Evolutionary conservation across 495 filamentous ascomycete species (phyloP), one percentile per base, ranked within the genome.

Genomic region (Trichodelitschia bisporula): DNA sequence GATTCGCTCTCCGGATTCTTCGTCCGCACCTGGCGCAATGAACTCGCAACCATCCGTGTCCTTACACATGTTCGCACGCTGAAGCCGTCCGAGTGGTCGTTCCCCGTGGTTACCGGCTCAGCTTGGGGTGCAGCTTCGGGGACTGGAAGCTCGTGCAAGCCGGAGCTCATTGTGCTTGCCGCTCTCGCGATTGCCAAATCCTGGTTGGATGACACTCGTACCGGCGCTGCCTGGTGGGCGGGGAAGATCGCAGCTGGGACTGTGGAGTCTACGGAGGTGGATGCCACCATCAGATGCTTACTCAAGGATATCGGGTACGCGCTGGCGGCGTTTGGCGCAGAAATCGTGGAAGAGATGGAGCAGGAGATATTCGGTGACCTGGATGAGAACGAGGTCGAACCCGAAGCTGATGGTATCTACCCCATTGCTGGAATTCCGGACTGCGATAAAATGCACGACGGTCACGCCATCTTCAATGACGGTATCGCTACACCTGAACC

Each of bases 301-400:
- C 31, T 46, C 9, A 10, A 18, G 18, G 40, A 43, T 20, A 35
- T 43, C 3, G 40, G 43, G 26, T 46, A 43, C 19, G 32, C 35
- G 8, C 33, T 46, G 5, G 19, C 34, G 3, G 4, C 21, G 2
- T 41, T 46, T 16, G 33, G 26, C 9, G 11, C 19, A 9, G 36
- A 38, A 20, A 43, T 38, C 30, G 34, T 46, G 6, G 3, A 30
- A 26, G 21, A 30, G 14, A 36, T 29, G 31, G 12, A 36, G 26
- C 4, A 21, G 16, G 36, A 35, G 18, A 32, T 43, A n/a, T n/a
- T n/a, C n/a, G n/a, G n/a, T n/a, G n/a, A n/a, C n/a, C n/a, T n/a
- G n/a, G n/a, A n/a, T n/a, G n/a, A n/a, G n/a, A n/a, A n/a, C n/a
- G n/a, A n/a, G n/a, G n/a, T n/a, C n/a, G n/a, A n/a, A n/a, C n/a